Base-by-base conservation (phyloP, 192 early-diverging fungal species). In the Geranomyces michiganensis region DNA sequence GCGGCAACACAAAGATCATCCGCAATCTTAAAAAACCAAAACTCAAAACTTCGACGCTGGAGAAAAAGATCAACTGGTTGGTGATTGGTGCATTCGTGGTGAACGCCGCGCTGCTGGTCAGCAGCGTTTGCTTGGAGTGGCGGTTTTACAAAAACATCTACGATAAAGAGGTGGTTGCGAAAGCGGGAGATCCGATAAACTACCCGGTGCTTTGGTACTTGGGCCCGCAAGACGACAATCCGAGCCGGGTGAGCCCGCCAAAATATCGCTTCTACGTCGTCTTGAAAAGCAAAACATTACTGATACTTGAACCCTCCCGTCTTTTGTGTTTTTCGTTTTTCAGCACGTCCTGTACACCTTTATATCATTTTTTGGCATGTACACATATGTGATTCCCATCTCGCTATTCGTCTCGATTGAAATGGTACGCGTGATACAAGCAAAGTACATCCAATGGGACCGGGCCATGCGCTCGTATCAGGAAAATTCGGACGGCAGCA, bases 401-500 rank as follows among this genome's bases (percentile, higher is more conserved):
- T 90, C 89, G 31, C 82, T 92, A 17, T 90, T 92, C 72, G 87
- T 92, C 45, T 85, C 88, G 31, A 84, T 92, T 29, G 90, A 92
- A 72, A 65, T 92, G 49, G 87, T 84, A 56, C 88, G 88, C 62
- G 71, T 90, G 0, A 76, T 84, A 1, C 90, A 92, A 60, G 88
- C 85, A 14, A 79, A 80, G 44, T 84, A 82, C 69, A 90, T 92
- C 83, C 73, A 80, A 31, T 85, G 82, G 84, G 90, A 92, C 66
- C 53, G 67, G 27, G 77, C 79, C 26, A 92, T 92, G 90, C 61
- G 62, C 24, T 67, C 66, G 10, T 67, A 33, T 22, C 19, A 31
- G 31, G 15, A 33, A 17, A 53, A 62, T 48, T 32, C 51, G 32
- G 73, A 76, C 31, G 72, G 74, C 31, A 31, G 72, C 47, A 31